Evolutionary conservation across 257 asterid genomes (phyloP), one percentile per base, ranked within the genome.

Genomic region (Primulina eburnea): DNA sequence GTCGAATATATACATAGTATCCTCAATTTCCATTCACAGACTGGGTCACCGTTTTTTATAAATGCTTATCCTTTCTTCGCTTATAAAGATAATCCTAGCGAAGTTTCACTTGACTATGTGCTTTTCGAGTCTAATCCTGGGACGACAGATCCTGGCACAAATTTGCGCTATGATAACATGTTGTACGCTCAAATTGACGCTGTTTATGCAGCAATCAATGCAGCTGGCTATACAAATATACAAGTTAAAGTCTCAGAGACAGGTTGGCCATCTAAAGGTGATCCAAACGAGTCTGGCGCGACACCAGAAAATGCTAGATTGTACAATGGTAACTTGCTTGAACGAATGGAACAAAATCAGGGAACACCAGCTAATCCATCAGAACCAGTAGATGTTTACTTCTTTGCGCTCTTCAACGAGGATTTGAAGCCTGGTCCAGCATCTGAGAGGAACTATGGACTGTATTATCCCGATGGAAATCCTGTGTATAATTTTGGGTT

Each of bases 231-330:
- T 43, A 65, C 73, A 0, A 85, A 91, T 62, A 61, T 89, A 50
- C 83, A 64, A 35, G 95, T 91, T 18, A 82, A 86, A 62, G 89
- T 94, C 60, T 91, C 97, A 0, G 99, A 94, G 81, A 94, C 97
- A 0, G 99, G 99, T 0, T 94, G 99, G 99, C 97, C 99, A 0
- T 93, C 97, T 0, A 85, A 84, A 67, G 99, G 97, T 65, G 97
- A 94, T 32, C 64, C 78, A 0, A 56, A 77, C 24, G 99, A 94
- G 84, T 83, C 76, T n/a, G 99, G 97, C 73, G 97, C 97, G 0
- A 85, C 93, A 7, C 81, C 76, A 3, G 88, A 86, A 68, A 94
- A 94, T 37, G 99, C 99, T 65, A 87, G 83, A 53, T 30, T 82
- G 16, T 94, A 89, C 28, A 91, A 94, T 1, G 81, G 92, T 0